Evolutionary conservation across 371 early-diverging fungal species (phyloP).

Genomic region (Chytridium lagenaria): DNA sequence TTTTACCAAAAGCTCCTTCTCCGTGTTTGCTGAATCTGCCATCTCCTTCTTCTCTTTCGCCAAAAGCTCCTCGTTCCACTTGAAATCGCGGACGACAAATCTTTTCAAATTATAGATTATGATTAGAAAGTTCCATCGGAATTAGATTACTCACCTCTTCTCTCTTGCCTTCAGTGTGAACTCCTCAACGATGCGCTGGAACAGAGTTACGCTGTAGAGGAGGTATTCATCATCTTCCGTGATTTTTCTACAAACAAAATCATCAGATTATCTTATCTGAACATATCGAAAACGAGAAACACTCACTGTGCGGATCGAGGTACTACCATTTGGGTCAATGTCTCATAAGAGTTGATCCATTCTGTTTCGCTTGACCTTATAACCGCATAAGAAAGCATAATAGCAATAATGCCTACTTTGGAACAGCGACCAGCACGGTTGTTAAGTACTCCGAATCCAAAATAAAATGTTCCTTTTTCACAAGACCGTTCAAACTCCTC

Average conservation of each 20-base stretch:
- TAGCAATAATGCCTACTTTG: slow-evolving; percentile 64
- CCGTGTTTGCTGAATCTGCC: slow-evolving; percentile 71
- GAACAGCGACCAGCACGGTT: slow-evolving; percentile 94
- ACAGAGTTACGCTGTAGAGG: slow-evolving; percentile 91
- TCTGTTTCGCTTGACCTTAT: slow-evolving; percentile 71
- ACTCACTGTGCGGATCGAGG: slow-evolving; percentile 90
- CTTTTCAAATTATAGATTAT: no score
- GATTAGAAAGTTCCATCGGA: no score
- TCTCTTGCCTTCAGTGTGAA: slow-evolving; percentile 88
- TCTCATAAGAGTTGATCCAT: slow-evolving; percentile 87
- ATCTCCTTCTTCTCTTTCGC: slow-evolving; percentile 76
- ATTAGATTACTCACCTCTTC: no score
- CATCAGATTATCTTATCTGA: background rate
- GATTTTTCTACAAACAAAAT: slow-evolving; percentile 81
- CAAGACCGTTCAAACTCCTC: slow-evolving; percentile 80
- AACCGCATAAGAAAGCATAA: background rate
- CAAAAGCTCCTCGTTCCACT: no score
- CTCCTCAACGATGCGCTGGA: slow-evolving; percentile 86
- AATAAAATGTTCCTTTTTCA: slow-evolving; percentile 89
- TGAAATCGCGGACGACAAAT: slow-evolving; percentile 94
- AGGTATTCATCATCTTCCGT: slow-evolving; percentile 92
- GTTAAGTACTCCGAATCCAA: slow-evolving; percentile 90
- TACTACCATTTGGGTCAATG: slow-evolving; percentile 90
- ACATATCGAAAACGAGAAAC: background rate
- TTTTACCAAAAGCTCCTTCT: slow-evolving; percentile 80